Percentiles rank a stretch among this genome's conserved stretches.
Evolutionary conservation across 1,139 yeast species (phyloP).

Genomic region (Magnusiomyces clavatus): DNA sequence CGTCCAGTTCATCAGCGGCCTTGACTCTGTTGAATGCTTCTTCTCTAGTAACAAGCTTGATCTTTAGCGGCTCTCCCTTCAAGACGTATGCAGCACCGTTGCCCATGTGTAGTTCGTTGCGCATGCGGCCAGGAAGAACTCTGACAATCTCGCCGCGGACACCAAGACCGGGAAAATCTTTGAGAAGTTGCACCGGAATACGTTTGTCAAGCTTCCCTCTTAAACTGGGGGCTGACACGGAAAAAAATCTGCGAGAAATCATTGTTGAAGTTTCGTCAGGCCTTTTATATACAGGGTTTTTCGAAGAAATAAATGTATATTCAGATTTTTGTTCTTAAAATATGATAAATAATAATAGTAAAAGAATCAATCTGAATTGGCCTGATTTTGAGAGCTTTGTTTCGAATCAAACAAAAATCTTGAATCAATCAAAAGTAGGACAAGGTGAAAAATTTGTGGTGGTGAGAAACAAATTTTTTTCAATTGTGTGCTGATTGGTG

Average conservation of each 20-base stretch:
- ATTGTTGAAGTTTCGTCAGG: too few relatives aligned
- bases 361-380: too few relatives aligned
- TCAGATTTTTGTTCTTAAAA: too few relatives aligned
- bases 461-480: too few relatives aligned
- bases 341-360: too few relatives aligned
- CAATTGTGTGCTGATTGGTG: too few relatives aligned
- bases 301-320: too few relatives aligned
- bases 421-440: too few relatives aligned
- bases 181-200: constrained; percentile 55
- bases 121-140: constrained; percentile 80
- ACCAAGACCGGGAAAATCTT: constrained; percentile 55
- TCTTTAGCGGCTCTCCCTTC: constrained; percentile 46
- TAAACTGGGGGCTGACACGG: constrained; percentile 5
- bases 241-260: constrained; percentile 6
- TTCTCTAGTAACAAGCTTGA: constrained; percentile 49
- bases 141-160: constrained; percentile 60
- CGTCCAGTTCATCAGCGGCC: constrained; percentile 8
- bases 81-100: constrained; percentile 68
- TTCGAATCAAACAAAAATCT: too few relatives aligned
- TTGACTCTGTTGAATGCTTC: constrained; percentile 9
- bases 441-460: too few relatives aligned
- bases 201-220: constrained; percentile 38
- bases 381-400: too few relatives aligned
- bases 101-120: constrained; percentile 60
- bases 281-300: too few relatives aligned